Conservation (phyloP, 306 rosid species). For the Alnus rubra region DNA sequence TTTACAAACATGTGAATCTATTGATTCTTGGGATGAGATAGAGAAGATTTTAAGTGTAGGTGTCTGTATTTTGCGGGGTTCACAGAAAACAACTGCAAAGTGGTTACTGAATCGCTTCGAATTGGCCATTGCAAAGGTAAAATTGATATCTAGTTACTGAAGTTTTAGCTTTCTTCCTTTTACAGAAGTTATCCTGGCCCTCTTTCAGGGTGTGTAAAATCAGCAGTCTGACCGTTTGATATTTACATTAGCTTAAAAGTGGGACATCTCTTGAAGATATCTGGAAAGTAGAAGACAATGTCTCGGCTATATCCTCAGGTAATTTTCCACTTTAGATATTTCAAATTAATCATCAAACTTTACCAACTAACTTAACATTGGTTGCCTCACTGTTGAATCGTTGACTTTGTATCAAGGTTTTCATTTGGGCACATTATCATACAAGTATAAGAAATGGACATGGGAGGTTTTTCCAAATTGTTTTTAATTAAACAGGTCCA, state of each 20-base stretch:
- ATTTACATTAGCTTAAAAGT: slow-evolving; percentile 57
- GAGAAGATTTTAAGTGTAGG: slow-evolving; percentile 62
- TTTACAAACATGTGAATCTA: slow-evolving; percentile 48
- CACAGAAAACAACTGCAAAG: slow-evolving; percentile 52
- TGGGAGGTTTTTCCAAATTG: not conserved
- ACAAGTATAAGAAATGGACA: not conserved
- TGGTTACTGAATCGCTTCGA: slow-evolving; percentile 48
- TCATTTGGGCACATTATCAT: not conserved
- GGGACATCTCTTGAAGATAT: slow-evolving; percentile 53
- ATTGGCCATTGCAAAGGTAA: slow-evolving; percentile 65
- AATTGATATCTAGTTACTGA: slow-evolving; percentile 20
- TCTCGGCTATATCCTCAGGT: slow-evolving; percentile 44
- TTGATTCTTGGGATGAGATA: slow-evolving; percentile 49
- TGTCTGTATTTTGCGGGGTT: slow-evolving; percentile 68
- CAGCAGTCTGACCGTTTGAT: slow-evolving; percentile 43
- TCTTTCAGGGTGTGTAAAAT: slow-evolving; percentile 20
- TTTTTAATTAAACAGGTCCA: not conserved
- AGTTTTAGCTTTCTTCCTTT: slow-evolving; percentile 20
- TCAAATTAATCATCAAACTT: slow-evolving; percentile 14
- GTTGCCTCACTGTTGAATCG: slow-evolving; percentile 9
- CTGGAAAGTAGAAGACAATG: slow-evolving; percentile 46
- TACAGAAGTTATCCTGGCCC: slow-evolving; percentile 11
- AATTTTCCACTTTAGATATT: slow-evolving; percentile 12
- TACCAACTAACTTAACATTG: slow-evolving; percentile 8
- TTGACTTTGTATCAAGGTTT: not conserved